Evolutionary conservation across 1,284 basidiomycete species (phyloP), one percentile per base, ranked within the genome.

Genomic region (Cryptococcus depauperatus): DNA sequence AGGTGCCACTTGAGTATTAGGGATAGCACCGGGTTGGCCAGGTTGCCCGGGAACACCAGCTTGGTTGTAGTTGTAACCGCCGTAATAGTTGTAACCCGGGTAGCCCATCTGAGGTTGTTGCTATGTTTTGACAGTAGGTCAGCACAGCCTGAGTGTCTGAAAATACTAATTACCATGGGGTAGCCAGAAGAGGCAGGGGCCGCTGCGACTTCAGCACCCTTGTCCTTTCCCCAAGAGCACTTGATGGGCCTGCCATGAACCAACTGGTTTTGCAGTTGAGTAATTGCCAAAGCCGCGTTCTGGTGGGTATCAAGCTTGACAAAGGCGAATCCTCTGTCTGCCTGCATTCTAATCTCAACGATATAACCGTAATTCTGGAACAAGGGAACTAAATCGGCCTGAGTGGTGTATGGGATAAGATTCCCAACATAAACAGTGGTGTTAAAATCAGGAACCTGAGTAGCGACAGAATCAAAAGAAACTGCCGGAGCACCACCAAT

Each of bases 361-460:
- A 97, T 83, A 71, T 95, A 95, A 42, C 95, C 93, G 68, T 92
- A 96, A 47, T 86, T 88, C 51, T 71, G 70, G 81, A 98, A 97
- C 47, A 96, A 76, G 5, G 91, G 90, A 57, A 96, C 87, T 52
- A 98, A 81, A 71, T 98, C 95, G 37, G 86, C 85, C 70, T 93
- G 89, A 18, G 89, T 92, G 60, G 84, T 85, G 73, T 90, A 92
- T 2, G 91, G 92, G 49, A 95, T 90, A 51, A 98, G 79, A 73
- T 98, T 98, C 54, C 93, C 93, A 66, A 97, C 91, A 71, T 98
- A 98, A 58, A 98, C 90, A 37, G 93, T 97, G 41, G 85, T 80
- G 73, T 96, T 95, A 73, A 83, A 89, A 29, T 84, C 80, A 26
- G 89, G 87, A 1, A 92, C 88, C 71, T 92, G 89, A 57, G 81